These are phyloP conservation scores for Sarocladium brachiariae DNA, from an alignment of 2,329 filamentous ascomycete genomes.

Conservation along the genomic window DNA sequence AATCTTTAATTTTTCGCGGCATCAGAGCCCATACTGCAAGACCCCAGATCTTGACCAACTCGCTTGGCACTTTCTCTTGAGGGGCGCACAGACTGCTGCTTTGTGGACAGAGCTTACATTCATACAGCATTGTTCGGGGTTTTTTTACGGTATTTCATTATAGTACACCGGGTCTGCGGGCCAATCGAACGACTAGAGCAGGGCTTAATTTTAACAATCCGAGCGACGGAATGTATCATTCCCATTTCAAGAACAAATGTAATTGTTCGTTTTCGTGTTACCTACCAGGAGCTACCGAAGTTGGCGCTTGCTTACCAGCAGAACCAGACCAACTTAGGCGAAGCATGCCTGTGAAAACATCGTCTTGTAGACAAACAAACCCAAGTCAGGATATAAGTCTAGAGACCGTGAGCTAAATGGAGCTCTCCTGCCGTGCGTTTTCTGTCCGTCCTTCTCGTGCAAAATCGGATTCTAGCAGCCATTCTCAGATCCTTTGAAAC, in stretches of 20 bases:
- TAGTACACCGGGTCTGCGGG: neutral
- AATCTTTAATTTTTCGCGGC: neutral
- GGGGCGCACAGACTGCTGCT: neutral
- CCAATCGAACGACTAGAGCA: neutral
- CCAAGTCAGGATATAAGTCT: too few relatives aligned
- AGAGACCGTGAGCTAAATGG: too few relatives aligned
- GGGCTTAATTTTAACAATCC: neutral
- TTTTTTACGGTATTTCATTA: neutral
- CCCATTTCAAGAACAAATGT: neutral
- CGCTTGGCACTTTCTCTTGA: neutral
- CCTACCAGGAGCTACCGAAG: too few relatives aligned
- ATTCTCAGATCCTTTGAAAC: too few relatives aligned
- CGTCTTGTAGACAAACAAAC: too few relatives aligned
- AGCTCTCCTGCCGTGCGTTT: too few relatives aligned
- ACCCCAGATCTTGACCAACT: neutral
- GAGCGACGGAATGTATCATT: neutral
- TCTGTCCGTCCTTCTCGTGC: too few relatives aligned
- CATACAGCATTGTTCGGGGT: constrained; percentile 1
- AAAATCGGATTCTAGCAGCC: too few relatives aligned
- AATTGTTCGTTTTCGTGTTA: too few relatives aligned
- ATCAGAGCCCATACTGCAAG: neutral
- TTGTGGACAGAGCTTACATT: neutral
- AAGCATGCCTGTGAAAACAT: too few relatives aligned
- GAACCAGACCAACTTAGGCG: too few relatives aligned
- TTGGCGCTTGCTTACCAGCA: too few relatives aligned